Base-by-base conservation (phyloP, 768 basidiomycete genomes). In the Mycena amicta region DNA sequence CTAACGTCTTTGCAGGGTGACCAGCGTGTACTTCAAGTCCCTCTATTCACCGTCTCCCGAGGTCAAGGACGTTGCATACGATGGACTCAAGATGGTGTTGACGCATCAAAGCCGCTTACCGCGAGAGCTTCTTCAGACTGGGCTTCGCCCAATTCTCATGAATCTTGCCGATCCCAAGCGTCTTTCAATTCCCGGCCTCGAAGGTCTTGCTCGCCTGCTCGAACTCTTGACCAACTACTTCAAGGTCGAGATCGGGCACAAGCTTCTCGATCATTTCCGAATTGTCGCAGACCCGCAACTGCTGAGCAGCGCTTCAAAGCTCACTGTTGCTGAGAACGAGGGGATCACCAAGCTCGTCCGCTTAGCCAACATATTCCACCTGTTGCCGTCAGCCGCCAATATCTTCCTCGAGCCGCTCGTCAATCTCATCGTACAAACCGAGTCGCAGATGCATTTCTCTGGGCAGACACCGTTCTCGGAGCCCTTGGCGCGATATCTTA, bases 171-270 rank as follows among this genome's bases (percentile, higher is more conserved):
- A 98, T 73, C 92, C 95, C 33, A 95, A 95, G 68, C 86, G 93
- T 31, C 82, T 99, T 30, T 95, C 93, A 5, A 91, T 97, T 25
- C 84, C 92, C 4, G 95, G 95, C 11, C 71, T 96, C 55, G 95
- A 99, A 71, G 97, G 97, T 3, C 79, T 99, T 23, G 96, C 95
- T 13, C 88, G 96, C 13, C 82, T 99, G 50, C 79, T 99, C 50
- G 94, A 97, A 71, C 83, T 99, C 5, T 76, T 99, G 55, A 97
- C 95, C 37, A 98, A 98, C 71, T 98, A 99, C 75, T 99, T 99
- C 86, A 98, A 98, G 72, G 96, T 99, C 18, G 97, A 99, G 76
- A 98, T 99, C 59, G 97, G 97, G 0, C 86, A 92, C 72, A 99
- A 99, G 74, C 85, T 99, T 5, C 80, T 99, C 22, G 97, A 98